These are phyloP conservation scores for Punctularia strigosozonata DNA, from an alignment of 768 basidiomycete species.

Conservation along the genomic window DNA sequence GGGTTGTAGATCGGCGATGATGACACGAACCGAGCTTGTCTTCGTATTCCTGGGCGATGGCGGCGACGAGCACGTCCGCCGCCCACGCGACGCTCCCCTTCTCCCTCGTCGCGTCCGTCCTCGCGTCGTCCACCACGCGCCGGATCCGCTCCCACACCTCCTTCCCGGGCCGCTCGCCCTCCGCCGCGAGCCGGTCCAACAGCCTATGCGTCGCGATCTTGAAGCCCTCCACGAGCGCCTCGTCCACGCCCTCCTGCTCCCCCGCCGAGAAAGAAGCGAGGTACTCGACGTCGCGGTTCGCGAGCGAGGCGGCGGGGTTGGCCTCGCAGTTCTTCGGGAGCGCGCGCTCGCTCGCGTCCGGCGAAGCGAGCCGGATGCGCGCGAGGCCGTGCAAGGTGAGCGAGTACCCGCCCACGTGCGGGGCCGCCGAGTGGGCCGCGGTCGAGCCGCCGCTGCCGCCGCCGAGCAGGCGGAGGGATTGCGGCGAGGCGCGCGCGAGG, in stretches of 20 bases:
- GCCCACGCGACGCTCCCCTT: slow-evolving; percentile 57
- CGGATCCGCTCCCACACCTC: slow-evolving; percentile 64
- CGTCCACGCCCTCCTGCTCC: slow-evolving; percentile 37
- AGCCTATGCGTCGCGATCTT: slow-evolving; percentile 55
- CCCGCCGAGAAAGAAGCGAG: slow-evolving; percentile 30
- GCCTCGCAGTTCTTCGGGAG: slow-evolving; percentile 37
- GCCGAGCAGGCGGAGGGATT: too few relatives aligned
- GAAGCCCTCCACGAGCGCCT: slow-evolving; percentile 52
- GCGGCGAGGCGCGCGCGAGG: slow-evolving; percentile 50
- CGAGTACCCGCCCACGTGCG: too few relatives aligned
- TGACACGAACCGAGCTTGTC: slow-evolving; percentile 59
- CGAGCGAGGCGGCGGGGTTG: slow-evolving; percentile 6
- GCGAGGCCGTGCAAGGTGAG: slow-evolving; percentile 65
- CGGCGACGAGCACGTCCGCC: slow-evolving; percentile 63
- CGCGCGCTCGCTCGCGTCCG: slow-evolving; percentile 21
- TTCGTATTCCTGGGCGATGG: slow-evolving; percentile 48
- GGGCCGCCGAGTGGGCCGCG: slow-evolving; percentile 43
- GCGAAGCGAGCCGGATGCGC: slow-evolving; percentile 43
- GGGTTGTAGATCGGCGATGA: neutral
- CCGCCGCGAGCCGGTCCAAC: slow-evolving; percentile 48
- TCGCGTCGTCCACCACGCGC: slow-evolving; percentile 67
- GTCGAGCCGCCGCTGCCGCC: too few relatives aligned
- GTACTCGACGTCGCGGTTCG: slow-evolving; percentile 16
- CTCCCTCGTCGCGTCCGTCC: too few relatives aligned
- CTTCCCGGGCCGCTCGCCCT: slow-evolving; percentile 33